These are phyloP conservation scores for Sinapis alba DNA, from an alignment of 441 rosid genomes.

Conservation along the genomic window DNA sequence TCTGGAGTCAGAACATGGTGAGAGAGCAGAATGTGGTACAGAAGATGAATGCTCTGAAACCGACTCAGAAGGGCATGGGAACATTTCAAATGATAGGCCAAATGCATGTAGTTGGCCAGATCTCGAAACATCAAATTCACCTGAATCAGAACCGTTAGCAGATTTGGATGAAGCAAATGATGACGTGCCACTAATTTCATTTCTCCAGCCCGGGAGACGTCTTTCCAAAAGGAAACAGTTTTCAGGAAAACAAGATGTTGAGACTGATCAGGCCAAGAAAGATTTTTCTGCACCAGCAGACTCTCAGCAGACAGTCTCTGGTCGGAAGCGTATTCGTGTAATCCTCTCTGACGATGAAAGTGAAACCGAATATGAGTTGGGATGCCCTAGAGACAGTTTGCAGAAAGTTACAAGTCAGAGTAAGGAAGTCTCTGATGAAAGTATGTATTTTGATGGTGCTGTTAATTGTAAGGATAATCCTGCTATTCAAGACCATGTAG, in stretches of 20 bases:
- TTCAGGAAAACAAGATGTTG: slow-evolving; percentile 40
- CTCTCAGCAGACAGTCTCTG: slow-evolving; percentile 54
- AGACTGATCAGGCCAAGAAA: slow-evolving; percentile 38
- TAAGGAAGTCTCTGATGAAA: slow-evolving; percentile 58
- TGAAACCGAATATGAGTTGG: slow-evolving; percentile 54
- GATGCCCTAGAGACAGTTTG: slow-evolving; percentile 40
- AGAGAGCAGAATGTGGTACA: slow-evolving; percentile 42
- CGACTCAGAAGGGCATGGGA: slow-evolving; percentile 75
- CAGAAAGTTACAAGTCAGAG: slow-evolving; percentile 30
- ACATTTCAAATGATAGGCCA: slow-evolving; percentile 47
- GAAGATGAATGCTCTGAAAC: slow-evolving; percentile 83
- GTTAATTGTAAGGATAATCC: slow-evolving; percentile 45
- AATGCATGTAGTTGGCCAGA: slow-evolving; percentile 44
- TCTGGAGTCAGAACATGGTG: slow-evolving; percentile 45
- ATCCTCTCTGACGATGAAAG: slow-evolving; percentile 92
- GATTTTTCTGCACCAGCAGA: slow-evolving; percentile 48
- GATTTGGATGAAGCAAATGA: slow-evolving; percentile 50
- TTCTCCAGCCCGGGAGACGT: slow-evolving; percentile 49
- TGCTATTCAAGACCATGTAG: slow-evolving; percentile 48
- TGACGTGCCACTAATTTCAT: slow-evolving; percentile 66
- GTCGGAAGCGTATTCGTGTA: slow-evolving; percentile 71
- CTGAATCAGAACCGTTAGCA: slow-evolving; percentile 41
- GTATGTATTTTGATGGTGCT: slow-evolving; percentile 50
- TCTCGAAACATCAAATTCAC: slow-evolving; percentile 45
- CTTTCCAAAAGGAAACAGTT: slow-evolving; percentile 41